Percentiles rank a stretch among this genome's conserved stretches.
phyloP scores from a whole-genome alignment of 345 rosid species.

The Citrus inodora region DNA sequence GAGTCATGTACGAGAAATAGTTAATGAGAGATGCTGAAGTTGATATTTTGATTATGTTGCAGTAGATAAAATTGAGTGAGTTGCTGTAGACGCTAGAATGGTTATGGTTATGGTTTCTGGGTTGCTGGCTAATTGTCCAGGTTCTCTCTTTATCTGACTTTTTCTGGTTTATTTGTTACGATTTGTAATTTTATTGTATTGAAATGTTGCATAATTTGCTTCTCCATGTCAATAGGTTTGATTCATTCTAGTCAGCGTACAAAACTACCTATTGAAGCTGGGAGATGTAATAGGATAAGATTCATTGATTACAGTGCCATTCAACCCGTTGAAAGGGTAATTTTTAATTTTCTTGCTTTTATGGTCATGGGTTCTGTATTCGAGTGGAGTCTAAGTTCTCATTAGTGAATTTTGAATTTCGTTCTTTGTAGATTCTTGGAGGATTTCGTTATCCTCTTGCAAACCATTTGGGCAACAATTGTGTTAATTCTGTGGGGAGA shows the following conservation, averaged over 20 bases:
- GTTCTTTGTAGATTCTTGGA: conserved; percentile 13
- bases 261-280: conserved; percentile 9
- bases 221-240: conserved; percentile 20
- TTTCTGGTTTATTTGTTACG: not conserved
- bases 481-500: conserved; percentile 19
- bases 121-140: conserved; percentile 25
- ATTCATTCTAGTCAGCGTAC: conserved; percentile 8
- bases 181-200: not conserved
- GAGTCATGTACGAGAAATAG: not conserved
- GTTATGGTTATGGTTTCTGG: conserved; percentile 15
- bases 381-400: not conserved
- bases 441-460: conserved; percentile 4
- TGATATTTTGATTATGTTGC: not conserved
- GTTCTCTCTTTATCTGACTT: conserved; percentile 9
- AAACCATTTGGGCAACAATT: not conserved
- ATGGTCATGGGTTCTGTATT: not conserved
- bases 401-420: conserved; percentile 3
- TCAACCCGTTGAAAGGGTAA: conserved; percentile 14
- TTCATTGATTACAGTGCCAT: not conserved
- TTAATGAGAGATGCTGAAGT: not conserved
- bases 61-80: not conserved
- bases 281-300: conserved; percentile 13
- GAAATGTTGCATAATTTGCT: not conserved
- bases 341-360: not conserved
- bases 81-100: not conserved